Evolutionary conservation across 768 basidiomycete genomes (phyloP).

Genomic region (Megacollybia marginata): DNA sequence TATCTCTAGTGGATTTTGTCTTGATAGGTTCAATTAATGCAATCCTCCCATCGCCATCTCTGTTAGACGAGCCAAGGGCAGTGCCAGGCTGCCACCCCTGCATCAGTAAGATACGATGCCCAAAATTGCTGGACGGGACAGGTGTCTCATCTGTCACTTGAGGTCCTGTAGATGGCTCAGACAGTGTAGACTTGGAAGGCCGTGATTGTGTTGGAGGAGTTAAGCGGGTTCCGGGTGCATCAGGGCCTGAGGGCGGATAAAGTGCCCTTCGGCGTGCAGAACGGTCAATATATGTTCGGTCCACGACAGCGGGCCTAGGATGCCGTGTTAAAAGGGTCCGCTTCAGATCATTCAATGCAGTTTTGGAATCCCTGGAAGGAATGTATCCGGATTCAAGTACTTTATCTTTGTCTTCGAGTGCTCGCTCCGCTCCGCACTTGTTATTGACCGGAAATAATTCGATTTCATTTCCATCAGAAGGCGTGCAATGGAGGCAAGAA

Average conservation of each 20-base stretch:
- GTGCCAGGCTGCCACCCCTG: slow-evolving; percentile 75
- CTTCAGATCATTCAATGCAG: slow-evolving; percentile 58
- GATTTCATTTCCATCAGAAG: slow-evolving; percentile 45
- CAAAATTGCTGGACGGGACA: slow-evolving; percentile 52
- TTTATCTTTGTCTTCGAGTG: slow-evolving; percentile 9
- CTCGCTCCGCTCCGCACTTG: slow-evolving; percentile 10
- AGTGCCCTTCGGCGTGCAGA: slow-evolving; percentile 64
- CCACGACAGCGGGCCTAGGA: slow-evolving; percentile 10
- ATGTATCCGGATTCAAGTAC: not conserved
- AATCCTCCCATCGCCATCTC: slow-evolving; percentile 23
- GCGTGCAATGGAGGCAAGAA: slow-evolving; percentile 50
- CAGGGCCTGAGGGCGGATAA: slow-evolving; percentile 41
- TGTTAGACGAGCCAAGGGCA: slow-evolving; percentile 32
- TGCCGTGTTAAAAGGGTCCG: slow-evolving; percentile 55
- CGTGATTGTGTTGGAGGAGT: slow-evolving; percentile 10
- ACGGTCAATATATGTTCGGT: slow-evolving; percentile 49
- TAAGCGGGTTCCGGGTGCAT: slow-evolving; percentile 36
- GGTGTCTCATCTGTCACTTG: slow-evolving; percentile 17
- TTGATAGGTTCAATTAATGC: slow-evolving; percentile 54
- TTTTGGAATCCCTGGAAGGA: slow-evolving; percentile 44
- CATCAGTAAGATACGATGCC: slow-evolving; percentile 59
- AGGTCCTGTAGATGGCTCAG: slow-evolving; percentile 27
- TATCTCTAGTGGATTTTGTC: slow-evolving; percentile 30
- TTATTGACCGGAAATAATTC: slow-evolving; percentile 40
- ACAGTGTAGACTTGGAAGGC: slow-evolving; percentile 12